phyloP scores from a whole-genome alignment of 495 filamentous ascomycete genomes.

The Entonaema liquescens region DNA sequence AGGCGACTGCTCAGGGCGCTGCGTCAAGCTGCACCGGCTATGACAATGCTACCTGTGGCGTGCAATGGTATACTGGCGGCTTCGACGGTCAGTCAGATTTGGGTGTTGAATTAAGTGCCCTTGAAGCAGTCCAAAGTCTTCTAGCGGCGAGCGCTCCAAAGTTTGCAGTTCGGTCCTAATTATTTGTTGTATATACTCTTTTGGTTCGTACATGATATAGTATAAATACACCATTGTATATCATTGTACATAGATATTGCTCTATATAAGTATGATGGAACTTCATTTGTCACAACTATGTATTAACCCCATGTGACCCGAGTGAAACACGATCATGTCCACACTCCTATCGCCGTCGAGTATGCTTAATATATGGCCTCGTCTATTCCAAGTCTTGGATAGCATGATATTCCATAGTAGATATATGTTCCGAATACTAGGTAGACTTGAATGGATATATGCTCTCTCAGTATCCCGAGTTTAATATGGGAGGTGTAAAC shows the following conservation, averaged over 20 bases:
- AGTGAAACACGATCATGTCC: too few species aligned
- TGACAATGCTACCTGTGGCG: slow-evolving; percentile 68
- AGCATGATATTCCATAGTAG: too few species aligned
- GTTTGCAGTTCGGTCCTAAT: slow-evolving; percentile 19
- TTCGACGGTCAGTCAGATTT: slow-evolving; percentile 69
- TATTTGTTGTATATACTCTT: background rate
- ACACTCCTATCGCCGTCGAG: too few species aligned
- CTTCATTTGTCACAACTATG: too few species aligned
- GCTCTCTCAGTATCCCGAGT: background rate
- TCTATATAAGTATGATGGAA: background rate
- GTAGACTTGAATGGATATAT: too few species aligned
- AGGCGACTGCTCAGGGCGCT: slow-evolving; percentile 67
- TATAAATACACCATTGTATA: background rate
- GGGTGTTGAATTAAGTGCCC: slow-evolving; percentile 68
- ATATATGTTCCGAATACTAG: too few species aligned
- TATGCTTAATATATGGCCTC: too few species aligned
- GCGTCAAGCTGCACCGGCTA: slow-evolving; percentile 69
- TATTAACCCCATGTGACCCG: too few species aligned
- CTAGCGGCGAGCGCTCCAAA: slow-evolving; percentile 46
- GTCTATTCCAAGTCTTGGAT: too few species aligned
- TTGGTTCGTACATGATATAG: background rate
- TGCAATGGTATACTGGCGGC: slow-evolving; percentile 66
- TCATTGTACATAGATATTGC: background rate
- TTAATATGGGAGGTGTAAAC: background rate
- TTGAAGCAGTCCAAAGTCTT: slow-evolving; percentile 65